Evolutionary conservation across 2,329 filamentous ascomycete genomes (phyloP), one percentile per base, ranked within the genome.

Genomic region (Verticillium albo-atrum): DNA sequence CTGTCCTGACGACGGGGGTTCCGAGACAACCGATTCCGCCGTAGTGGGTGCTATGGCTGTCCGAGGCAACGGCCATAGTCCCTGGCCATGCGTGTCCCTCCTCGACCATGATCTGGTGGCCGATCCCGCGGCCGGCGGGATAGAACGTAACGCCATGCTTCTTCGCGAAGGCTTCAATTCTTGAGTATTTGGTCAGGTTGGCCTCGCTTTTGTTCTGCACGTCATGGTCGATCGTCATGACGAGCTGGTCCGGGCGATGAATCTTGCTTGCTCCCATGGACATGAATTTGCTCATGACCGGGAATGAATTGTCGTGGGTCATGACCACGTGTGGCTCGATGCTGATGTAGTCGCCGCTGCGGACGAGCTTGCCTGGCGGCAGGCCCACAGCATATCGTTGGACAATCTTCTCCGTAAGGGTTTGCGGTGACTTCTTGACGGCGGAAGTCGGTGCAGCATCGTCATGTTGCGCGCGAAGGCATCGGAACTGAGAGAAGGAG

Each of bases 51-150:
- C 80, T 85, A 72, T 97, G 92, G 52, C 79, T 84, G 72, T 93
- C 90, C 1, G 85, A 89, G 0, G 91, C 94, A 1, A 97, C 92
- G 0, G 84, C 84, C 56, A 97, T 73, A 0, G 91, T 96, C 1
- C 91, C 89, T 0, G 94, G 94, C 92, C 92, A 98, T 1, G 77
- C 68, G 79, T 89, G 79, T 81, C 92, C 89, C 72, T 91, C 91
- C 72, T 97, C 92, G 0, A 96, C 85, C 89, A 95, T 92, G 66
- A 94, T 88, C 73, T 97, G 94, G 72, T 97, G 94, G 0, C 92
- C 93, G 68, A 97, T 97, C 14, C 91, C 91, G 52, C 85, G 75
- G 1, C 90, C 91, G 1, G 91, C 88, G 87, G 87, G 67, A 89
- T 96, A 35, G 32, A 27, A n/a, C 60, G 87, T 80, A 1, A 96